Conservation (phyloP, 345 rosid species). For the Raphanus raphanistrum region DNA sequence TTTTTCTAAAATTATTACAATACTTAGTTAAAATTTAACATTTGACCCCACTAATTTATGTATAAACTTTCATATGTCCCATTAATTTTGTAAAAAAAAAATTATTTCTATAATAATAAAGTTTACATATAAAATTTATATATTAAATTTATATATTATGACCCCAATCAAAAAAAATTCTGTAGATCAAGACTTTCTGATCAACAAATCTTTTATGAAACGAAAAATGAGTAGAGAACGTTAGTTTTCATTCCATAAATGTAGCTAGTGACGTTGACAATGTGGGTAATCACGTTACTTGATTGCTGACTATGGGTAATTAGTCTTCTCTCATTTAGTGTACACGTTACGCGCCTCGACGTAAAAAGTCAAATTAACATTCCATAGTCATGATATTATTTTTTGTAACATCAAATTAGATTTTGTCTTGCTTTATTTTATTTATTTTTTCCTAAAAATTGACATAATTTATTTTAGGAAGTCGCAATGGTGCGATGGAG, state of each 20-base stretch:
- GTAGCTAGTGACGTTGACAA: neutral
- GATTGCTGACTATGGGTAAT: neutral
- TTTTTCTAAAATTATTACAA: too few species aligned
- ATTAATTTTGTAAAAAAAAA: too few species aligned
- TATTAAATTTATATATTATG: too few species aligned
- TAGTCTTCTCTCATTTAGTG: neutral
- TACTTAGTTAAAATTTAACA: too few species aligned
- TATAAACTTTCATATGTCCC: too few species aligned
- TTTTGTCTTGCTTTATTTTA: neutral
- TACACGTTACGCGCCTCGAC: neutral
- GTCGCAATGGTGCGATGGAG: conserved; percentile 32
- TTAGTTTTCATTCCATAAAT: neutral
- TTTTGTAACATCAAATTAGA: neutral
- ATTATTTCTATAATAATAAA: too few species aligned
- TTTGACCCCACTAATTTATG: too few species aligned
- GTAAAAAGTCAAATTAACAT: neutral
- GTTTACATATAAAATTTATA: too few species aligned
- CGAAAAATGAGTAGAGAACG: neutral
- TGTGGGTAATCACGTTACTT: neutral
- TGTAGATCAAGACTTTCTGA: neutral
- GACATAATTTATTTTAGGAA: conserved; percentile 2
- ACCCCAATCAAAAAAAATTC: too few species aligned
- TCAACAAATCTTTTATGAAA: neutral
- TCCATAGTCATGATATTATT: neutral
- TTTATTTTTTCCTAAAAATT: neutral